Evolutionary conservation across 1,284 basidiomycete species (phyloP), one percentile per base, ranked within the genome.

Genomic region (Ceratobasidium sp.): DNA sequence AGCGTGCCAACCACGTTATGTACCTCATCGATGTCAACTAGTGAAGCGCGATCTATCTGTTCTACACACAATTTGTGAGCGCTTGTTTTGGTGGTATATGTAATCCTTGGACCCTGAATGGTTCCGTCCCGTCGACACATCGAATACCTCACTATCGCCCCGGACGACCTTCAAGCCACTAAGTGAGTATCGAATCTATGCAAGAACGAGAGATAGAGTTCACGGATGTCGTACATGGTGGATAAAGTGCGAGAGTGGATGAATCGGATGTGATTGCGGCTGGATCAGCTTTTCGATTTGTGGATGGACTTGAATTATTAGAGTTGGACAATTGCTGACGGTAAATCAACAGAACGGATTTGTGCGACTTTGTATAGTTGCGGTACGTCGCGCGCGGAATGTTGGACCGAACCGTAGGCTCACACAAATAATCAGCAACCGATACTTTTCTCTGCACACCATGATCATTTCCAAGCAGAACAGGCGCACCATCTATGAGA

Each of bases 401-500:
- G 13, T 44, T 44, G 14, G 9, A 19, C 13, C 5, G 33, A 21
- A 29, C 14, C 27, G 21, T 14, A 25, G 23, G 30, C 49, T 64
- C 23, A 44, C 23, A 44, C 9, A 25, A 36, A 30, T 44, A 27
- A 36, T n/a, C 36, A 64, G 60, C 60, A 64, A 54, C 60, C 60
- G 60, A 64, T 49, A 25, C 49, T 50, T 42, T 29, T 49, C 25
- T 50, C 56, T 13, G 53, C 52, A 50, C 85, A 91, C 78, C 81
- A 93, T 93, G 91, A 88, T 93, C 74, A 92, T 93, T 78, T 83
- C 88, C 75, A 93, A 93, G 82, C 76, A 88, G 79, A 89, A 92
- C 84, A 84, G 86, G 81, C 88, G 88, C 76, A 77, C 83, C 79
- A 95, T 96, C 83, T 95, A 95, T 85, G 94, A 98, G 83, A 90